phyloP scores from a whole-genome alignment of 192 early-diverging fungal species.

The Linnemannia schmuckeri region DNA sequence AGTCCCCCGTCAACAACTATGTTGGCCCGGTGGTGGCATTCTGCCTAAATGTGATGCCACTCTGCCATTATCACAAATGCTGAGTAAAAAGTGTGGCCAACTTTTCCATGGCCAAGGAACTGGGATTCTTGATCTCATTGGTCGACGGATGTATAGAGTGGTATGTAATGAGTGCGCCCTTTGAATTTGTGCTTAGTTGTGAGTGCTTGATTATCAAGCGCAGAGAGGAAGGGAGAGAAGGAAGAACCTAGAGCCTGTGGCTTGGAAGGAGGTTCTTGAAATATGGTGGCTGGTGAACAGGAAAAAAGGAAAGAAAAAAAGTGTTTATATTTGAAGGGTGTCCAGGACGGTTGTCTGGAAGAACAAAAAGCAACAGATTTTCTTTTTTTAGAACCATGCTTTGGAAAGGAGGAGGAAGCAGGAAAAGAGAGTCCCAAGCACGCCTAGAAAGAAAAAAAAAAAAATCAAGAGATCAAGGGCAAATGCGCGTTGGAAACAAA shows the following conservation, averaged over 20 bases:
- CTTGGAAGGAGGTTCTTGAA: neutral
- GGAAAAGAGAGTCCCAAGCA: no score
- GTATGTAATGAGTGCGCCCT: neutral
- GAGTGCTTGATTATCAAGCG: neutral
- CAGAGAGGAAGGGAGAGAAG: no score
- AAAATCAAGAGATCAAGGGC: no score
- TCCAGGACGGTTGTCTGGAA: neutral
- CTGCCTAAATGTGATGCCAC: neutral
- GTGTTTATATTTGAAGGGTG: neutral
- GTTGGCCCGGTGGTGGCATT: constrained; percentile 1
- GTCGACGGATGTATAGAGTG: neutral
- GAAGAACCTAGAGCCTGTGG: neutral
- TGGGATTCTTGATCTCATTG: neutral
- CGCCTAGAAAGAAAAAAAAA: no score
- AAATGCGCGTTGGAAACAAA: no score
- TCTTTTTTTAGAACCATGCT: neutral
- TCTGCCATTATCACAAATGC: neutral
- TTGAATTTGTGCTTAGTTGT: neutral
- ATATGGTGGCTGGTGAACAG: neutral
- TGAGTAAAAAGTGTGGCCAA: neutral
- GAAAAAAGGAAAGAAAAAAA: neutral
- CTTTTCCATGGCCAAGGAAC: neutral
- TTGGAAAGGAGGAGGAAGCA: neutral
- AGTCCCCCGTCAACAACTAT: neutral
- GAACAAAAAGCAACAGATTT: neutral